phyloP scores from a whole-genome alignment of 139 green algal genomes.

The Chlamydomonas schloesseri region DNA sequence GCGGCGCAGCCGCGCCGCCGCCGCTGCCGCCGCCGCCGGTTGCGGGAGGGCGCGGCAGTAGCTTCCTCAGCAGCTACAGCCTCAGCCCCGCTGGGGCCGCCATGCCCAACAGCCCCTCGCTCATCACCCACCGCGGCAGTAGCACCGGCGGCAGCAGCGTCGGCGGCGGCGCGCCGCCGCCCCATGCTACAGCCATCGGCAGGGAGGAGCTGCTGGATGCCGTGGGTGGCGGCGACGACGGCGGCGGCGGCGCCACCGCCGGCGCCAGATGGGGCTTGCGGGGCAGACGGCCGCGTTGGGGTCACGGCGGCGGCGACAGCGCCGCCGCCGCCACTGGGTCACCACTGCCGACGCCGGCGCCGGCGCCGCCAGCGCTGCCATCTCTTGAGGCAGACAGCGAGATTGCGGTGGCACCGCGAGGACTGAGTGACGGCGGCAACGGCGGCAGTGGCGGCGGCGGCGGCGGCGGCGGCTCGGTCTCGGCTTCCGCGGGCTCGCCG shows the following conservation, averaged over 20 bases:
- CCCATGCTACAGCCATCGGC: too few relatives aligned
- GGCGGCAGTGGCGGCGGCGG: background rate
- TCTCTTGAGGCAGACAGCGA: too few relatives aligned
- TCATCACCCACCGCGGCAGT: slow-evolving; percentile 1
- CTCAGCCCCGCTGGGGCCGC: background rate
- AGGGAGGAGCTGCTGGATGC: background rate
- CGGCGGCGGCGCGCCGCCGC: too few relatives aligned
- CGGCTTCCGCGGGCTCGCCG: background rate
- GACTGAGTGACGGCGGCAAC: too few relatives aligned
- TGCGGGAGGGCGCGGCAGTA: background rate
- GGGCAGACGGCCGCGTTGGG: too few relatives aligned
- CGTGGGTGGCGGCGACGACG: background rate
- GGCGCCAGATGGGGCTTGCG: too few relatives aligned
- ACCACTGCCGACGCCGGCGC: too few relatives aligned
- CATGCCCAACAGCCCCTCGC: background rate
- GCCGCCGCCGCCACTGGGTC: too few relatives aligned
- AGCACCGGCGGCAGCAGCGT: background rate
- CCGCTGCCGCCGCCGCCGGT: background rate
- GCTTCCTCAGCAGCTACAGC: background rate
- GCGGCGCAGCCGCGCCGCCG: background rate
- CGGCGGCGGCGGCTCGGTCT: slow-evolving; percentile 16
- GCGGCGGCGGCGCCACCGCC: background rate
- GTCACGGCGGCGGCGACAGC: too few relatives aligned
- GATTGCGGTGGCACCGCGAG: background rate
- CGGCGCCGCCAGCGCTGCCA: too few relatives aligned